These are phyloP conservation scores for Phlegmacium glaucopus DNA, from an alignment of 768 basidiomycete species.

Conservation along the genomic window DNA sequence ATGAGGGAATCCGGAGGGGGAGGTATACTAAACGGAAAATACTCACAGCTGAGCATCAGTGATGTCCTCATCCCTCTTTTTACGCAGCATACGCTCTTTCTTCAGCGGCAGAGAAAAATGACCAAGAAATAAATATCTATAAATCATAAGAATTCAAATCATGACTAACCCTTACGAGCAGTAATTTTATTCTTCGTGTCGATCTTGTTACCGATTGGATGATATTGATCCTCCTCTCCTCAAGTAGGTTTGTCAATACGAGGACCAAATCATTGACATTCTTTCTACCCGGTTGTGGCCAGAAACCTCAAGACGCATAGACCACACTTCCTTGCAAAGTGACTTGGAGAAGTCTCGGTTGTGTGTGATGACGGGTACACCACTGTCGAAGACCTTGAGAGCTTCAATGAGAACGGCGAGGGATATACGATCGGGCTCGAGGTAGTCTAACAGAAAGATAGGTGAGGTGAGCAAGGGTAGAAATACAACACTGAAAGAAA, in stretches of 20 bases:
- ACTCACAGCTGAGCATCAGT: constrained; percentile 61
- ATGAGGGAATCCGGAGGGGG: constrained; percentile 6
- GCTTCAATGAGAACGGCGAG: constrained; percentile 98
- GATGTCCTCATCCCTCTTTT: constrained; percentile 82
- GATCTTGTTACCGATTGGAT: constrained; percentile 99
- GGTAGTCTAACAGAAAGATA: constrained; percentile 65
- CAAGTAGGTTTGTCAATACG: constrained; percentile 94
- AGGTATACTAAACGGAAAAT: constrained; percentile 8
- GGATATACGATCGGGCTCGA: constrained; percentile 99
- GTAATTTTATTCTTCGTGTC: constrained; percentile 81
- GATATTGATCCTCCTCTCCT: constrained; percentile 87
- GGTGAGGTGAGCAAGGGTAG: neutral
- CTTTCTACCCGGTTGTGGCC: constrained; percentile 99
- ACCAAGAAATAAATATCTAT: too few relatives aligned
- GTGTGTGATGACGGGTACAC: constrained; percentile 97
- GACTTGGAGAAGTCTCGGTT: constrained; percentile 99
- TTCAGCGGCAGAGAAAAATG: constrained; percentile 46
- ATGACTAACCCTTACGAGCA: constrained; percentile 56
- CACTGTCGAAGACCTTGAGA: constrained; percentile 96
- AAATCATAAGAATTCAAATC: too few relatives aligned
- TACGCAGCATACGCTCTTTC: constrained; percentile 94
- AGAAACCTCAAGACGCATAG: constrained; percentile 96
- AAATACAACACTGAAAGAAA: neutral
- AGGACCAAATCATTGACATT: constrained; percentile 91
- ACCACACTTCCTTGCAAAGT: constrained; percentile 97